phyloP scores from a whole-genome alignment of 148 eudicot species.

The Cornus controversa region DNA sequence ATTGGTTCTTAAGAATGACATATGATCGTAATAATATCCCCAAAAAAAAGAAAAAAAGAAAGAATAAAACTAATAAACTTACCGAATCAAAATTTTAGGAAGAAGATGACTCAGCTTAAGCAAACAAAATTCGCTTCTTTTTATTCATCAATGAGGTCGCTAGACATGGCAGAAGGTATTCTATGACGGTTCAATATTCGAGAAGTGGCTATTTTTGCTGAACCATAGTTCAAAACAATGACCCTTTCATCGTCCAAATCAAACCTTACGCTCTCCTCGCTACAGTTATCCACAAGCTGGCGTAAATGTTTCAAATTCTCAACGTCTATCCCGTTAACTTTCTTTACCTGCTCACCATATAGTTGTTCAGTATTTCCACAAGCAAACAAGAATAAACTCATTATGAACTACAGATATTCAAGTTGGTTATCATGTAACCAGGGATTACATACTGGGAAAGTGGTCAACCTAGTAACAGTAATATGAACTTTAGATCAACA shows the following conservation, averaged over 20 bases:
- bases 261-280: conserved; percentile 59
- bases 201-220: conserved; percentile 76
- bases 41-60: not conserved
- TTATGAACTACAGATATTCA: not conserved
- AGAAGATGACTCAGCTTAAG: not conserved
- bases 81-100: not conserved
- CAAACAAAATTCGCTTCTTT: not conserved
- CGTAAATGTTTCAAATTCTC: conserved; percentile 74
- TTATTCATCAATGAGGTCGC: conserved; percentile 45
- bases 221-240: conserved; percentile 61
- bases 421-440: not conserved
- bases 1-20: no score
- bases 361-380: not conserved
- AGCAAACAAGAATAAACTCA: not conserved
- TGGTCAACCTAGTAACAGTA: not conserved
- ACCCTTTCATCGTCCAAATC: conserved; percentile 93
- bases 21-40: no score
- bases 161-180: conserved; percentile 73
- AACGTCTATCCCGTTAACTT: conserved; percentile 73
- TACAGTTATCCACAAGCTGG: conserved; percentile 69
- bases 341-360: conserved; percentile 61
- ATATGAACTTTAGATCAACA: no score
- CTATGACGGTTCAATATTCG: conserved; percentile 82
- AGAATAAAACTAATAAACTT: not conserved
- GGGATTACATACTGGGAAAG: not conserved